Base-by-base conservation (phyloP, 495 filamentous ascomycete species). In the Penicillium taxi region DNA sequence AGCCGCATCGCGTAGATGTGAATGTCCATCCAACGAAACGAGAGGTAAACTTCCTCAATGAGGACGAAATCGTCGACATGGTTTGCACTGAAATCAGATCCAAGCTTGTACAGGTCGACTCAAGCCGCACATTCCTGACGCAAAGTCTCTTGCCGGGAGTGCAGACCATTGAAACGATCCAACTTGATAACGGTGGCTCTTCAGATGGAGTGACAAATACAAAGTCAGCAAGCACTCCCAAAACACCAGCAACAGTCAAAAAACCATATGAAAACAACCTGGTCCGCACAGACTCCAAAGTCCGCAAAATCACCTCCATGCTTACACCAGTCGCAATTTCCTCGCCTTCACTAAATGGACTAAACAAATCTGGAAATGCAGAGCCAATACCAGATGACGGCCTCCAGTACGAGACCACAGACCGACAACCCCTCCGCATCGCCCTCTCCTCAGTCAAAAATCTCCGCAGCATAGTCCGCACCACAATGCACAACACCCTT, bases 1-100 rank as follows among this genome's bases (percentile, higher is more conserved):
- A 96, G 41, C 91, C 93, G 6, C 76, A 84, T 25, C 76, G 89
- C 9, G 86, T 99, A 2, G 93, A 99, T 58, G 93, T 99, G 51
- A 99, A 99, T 50, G 80, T 99, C 0, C 93, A 99, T 55, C 93
- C 93, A 4, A 96, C 93, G 2, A 99, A 99, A 56, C 75, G 90
- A 33, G 93, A 99, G 57, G 93, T 99, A 19, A 94, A 96, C 54
- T 96, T 99, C 55, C 72, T 99, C 3, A 94, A 96, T 44, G 93
- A 99, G 55, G 93, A 96, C 47, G 91, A 96, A 47, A 94, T 96
- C 36, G 82, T 94, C 41, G 86, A 94, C 50, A 75, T 72, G 30
- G 80, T 99, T 19, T 94, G 87, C 62, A 74, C 78, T 41, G 80
- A 85, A 33, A 81, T 96, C 32, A 76, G 84, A 29, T 69, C 75